A percentile compares a stretch with the other conserved stretches of the same genome.
These are phyloP conservation scores for Metschnikowia noctiluminum DNA, from an alignment of 805 yeast genomes.

Conservation along the genomic window DNA sequence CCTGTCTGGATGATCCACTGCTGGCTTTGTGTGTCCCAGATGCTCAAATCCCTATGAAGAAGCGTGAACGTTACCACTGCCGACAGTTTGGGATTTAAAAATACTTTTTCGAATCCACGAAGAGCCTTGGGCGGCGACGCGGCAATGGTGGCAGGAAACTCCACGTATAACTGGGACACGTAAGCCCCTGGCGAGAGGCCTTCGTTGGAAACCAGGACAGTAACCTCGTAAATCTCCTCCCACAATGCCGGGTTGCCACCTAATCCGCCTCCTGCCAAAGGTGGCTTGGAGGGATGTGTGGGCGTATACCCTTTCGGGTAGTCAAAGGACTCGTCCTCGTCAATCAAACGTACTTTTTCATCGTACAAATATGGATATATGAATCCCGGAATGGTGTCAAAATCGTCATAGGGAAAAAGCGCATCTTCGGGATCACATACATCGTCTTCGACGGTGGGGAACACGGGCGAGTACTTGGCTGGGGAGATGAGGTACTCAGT, in stretches of 20 bases:
- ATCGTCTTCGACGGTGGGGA: constrained; percentile 42
- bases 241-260: constrained; percentile 63
- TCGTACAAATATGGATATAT: constrained; percentile 53
- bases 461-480: constrained; percentile 43
- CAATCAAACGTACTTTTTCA: constrained; percentile 31
- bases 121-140: constrained; percentile 52
- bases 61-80: constrained; percentile 41
- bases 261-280: constrained; percentile 47
- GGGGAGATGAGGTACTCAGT: constrained; percentile 46
- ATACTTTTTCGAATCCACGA: constrained; percentile 57
- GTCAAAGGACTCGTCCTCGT: constrained; percentile 35
- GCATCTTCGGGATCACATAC: constrained; percentile 55
- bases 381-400: constrained; percentile 51
- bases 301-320: constrained; percentile 40
- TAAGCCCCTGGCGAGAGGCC: constrained; percentile 46
- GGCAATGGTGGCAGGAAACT: constrained; percentile 45
- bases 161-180: constrained; percentile 53
- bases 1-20: constrained; percentile 61
- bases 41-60: constrained; percentile 50
- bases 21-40: constrained; percentile 54
- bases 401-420: constrained; percentile 48
- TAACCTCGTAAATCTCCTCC: constrained; percentile 47
- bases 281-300: constrained; percentile 33
- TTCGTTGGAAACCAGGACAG: constrained; percentile 44
- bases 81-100: constrained; percentile 39